Conservation (phyloP, 1,139 yeast genomes). For the Blastobotrys proliferans region DNA sequence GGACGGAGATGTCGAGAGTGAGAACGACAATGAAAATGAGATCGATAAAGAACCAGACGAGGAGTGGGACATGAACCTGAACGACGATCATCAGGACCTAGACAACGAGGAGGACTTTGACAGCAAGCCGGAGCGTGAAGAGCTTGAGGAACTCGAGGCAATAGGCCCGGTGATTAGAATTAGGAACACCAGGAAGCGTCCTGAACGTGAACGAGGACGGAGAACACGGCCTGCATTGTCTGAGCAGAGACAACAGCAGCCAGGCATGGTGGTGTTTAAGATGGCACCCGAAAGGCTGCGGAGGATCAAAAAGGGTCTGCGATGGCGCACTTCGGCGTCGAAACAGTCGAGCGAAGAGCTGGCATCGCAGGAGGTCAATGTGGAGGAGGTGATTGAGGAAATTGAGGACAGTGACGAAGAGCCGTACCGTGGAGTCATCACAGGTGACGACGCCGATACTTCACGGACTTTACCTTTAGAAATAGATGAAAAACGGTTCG, state of each 20-base stretch:
- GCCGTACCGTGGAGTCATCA: slow-evolving; percentile 64
- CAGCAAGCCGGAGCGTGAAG: not conserved
- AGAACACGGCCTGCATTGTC: not conserved
- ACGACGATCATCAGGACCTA: not conserved
- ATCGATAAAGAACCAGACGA: not conserved
- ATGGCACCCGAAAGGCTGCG: slow-evolving; percentile 4
- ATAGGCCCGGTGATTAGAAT: not conserved
- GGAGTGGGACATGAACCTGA: no score
- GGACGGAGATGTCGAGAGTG: slow-evolving; percentile 2
- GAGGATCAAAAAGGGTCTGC: slow-evolving; percentile 10
- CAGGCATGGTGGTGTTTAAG: slow-evolving; percentile 8
- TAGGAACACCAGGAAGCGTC: not conserved
- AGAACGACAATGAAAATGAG: not conserved
- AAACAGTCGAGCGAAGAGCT: no score
- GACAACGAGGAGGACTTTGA: slow-evolving; percentile 4
- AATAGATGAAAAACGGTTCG: slow-evolving; percentile 49
- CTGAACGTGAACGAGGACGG: not conserved
- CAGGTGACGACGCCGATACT: slow-evolving; percentile 58
- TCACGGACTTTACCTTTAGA: slow-evolving; percentile 56
- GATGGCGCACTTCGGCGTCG: slow-evolving; percentile 13
- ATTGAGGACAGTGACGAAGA: slow-evolving; percentile 27
- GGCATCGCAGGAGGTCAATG: not conserved
- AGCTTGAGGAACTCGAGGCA: not conserved
- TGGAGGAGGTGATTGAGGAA: slow-evolving; percentile 18
- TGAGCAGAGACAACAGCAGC: not conserved